These are phyloP conservation scores for Iris macrosiphon DNA, from an alignment of 106 monocot genomes.

Conservation along the genomic window DNA sequence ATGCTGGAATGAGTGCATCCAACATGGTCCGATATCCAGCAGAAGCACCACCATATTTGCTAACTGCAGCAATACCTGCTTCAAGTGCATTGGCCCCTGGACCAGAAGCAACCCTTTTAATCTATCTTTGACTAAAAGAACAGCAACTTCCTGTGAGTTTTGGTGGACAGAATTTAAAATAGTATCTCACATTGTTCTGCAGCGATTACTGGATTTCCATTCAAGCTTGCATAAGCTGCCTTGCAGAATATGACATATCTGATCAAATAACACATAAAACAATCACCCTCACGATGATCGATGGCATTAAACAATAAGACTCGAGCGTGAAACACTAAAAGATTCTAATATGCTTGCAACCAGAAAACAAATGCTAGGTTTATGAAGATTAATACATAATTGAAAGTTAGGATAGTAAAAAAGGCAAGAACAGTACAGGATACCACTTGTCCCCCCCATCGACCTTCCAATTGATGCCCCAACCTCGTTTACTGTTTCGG, in stretches of 20 bases:
- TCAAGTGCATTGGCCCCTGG: conserved; percentile 83
- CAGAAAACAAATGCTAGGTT: too few species aligned
- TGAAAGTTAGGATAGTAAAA: too few species aligned
- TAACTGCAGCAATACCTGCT: conserved; percentile 71
- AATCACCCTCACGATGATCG: too few species aligned
- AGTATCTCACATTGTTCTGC: conserved; percentile 55
- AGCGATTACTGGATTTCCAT: conserved; percentile 36
- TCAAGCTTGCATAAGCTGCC: conserved; percentile 83
- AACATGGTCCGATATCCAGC: conserved; percentile 91
- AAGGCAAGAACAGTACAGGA: conserved; percentile 48
- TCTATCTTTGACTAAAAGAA: background rate
- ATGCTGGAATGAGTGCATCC: conserved; percentile 93
- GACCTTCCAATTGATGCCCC: conserved; percentile 73
- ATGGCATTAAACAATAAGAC: too few species aligned
- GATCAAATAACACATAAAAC: conserved; percentile 2
- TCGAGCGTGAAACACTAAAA: too few species aligned
- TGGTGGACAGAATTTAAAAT: background rate
- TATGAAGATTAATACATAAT: too few species aligned
- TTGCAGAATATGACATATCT: conserved; percentile 95
- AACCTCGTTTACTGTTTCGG: conserved; percentile 88
- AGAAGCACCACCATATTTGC: conserved; percentile 88
- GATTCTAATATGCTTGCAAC: background rate
- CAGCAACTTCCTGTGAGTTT: background rate
- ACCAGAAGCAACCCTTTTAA: background rate
- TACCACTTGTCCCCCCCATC: conserved; percentile 99